Evolutionary conservation across 257 asterid species (phyloP).

Genomic region (Thymus mandschuricus): DNA sequence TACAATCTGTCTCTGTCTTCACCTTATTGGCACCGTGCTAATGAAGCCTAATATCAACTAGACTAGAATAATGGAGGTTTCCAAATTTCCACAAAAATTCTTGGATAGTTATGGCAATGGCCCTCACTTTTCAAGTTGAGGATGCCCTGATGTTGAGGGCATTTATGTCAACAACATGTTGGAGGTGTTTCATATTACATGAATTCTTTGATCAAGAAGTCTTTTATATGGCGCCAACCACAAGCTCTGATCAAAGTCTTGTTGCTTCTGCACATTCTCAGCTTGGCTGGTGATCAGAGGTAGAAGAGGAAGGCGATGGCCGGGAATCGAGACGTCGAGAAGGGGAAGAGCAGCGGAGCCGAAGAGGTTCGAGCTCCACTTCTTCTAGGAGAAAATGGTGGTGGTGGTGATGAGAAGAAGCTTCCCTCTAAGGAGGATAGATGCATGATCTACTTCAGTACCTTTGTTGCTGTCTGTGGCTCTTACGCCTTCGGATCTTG

Average conservation of each 20-base stretch:
- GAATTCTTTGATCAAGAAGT: neutral
- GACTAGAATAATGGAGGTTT: neutral
- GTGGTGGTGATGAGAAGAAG: conserved; percentile 31
- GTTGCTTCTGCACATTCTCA: neutral
- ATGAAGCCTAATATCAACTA: conserved; percentile 3
- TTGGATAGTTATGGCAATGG: neutral
- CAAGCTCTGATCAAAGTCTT: neutral
- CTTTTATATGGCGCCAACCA: conserved; percentile 28
- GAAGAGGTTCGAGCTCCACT: conserved; percentile 60
- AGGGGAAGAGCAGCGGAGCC: conserved; percentile 21
- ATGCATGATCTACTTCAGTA: conserved; percentile 77
- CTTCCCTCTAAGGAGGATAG: conserved; percentile 43
- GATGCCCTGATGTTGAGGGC: conserved; percentile 4
- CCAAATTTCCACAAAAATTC: conserved; percentile 5
- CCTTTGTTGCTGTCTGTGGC: conserved; percentile 87
- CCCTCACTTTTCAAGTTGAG: neutral
- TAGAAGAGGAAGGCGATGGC: conserved; percentile 30
- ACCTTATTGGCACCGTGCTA: neutral
- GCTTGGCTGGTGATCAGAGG: neutral
- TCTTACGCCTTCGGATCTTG: conserved; percentile 88
- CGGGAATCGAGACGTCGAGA: conserved; percentile 45
- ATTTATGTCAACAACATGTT: conserved; percentile 15
- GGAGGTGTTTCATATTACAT: neutral
- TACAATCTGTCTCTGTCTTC: neutral
- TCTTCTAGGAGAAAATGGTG: conserved; percentile 33